Evolutionary conservation across 208 protist species (phyloP).

Genomic region (Naegleria lovaniensis): DNA sequence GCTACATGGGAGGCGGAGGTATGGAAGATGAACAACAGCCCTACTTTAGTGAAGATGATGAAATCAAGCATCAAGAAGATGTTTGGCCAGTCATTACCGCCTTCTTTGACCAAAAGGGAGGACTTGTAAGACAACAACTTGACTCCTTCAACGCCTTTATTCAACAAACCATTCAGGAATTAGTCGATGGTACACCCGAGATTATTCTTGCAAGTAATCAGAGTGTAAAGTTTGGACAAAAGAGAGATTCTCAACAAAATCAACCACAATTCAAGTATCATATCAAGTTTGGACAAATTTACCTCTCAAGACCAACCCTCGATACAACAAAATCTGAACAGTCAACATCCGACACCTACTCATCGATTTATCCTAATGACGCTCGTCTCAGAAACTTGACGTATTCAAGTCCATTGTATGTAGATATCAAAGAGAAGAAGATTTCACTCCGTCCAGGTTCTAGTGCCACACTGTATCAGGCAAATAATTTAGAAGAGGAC

Average conservation of each 20-base stretch:
- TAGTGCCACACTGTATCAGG: conserved; percentile 48
- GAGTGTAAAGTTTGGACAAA: background rate
- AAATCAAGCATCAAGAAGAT: conserved; percentile 75
- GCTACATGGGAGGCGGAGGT: no score
- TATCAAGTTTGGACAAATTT: conserved; percentile 59
- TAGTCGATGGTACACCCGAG: conserved; percentile 58
- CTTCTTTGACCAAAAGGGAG: conserved; percentile 92
- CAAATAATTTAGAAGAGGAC: conserved; percentile 41
- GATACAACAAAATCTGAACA: background rate
- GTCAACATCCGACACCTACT: conserved; percentile 28
- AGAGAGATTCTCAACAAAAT: conserved; percentile 24
- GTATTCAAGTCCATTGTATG: conserved; percentile 72
- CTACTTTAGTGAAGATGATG: conserved; percentile 33
- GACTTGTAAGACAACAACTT: conserved; percentile 96
- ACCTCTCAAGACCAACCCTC: conserved; percentile 42
- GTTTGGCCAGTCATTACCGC: conserved; percentile 91
- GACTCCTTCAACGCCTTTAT: conserved; percentile 98
- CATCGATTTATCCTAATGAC: conserved; percentile 78
- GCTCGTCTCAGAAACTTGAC: conserved; percentile 91
- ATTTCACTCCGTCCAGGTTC: background rate
- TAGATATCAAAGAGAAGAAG: conserved; percentile 61
- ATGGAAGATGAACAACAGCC: background rate
- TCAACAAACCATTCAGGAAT: conserved; percentile 62
- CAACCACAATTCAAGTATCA: conserved; percentile 31
- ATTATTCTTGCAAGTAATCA: conserved; percentile 42